A percentile compares a stretch with the other conserved stretches of the same genome.
These are phyloP conservation scores for Bombardia bombarda DNA, from an alignment of 495 filamentous ascomycete species.

Conservation along the genomic window DNA sequence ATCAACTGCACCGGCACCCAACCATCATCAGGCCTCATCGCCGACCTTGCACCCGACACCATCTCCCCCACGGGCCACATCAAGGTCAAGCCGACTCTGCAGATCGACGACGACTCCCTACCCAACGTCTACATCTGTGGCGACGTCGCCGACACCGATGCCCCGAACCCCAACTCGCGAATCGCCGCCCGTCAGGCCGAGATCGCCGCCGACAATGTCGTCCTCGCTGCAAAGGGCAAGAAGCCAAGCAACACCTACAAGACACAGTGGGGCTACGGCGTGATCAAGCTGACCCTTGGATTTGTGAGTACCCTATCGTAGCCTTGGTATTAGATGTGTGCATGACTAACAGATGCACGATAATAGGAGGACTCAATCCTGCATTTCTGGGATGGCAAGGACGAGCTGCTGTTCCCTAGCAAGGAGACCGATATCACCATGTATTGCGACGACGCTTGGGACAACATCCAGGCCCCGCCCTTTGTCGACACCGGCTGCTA, in stretches of 20 bases:
- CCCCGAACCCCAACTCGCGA: slow-evolving; percentile 17
- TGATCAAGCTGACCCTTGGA: slow-evolving; percentile 22
- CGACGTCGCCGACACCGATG: slow-evolving; percentile 20
- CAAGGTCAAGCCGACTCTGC: slow-evolving; percentile 21
- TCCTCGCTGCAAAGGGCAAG: slow-evolving; percentile 9
- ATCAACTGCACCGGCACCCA: slow-evolving; percentile 24
- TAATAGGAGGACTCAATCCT: slow-evolving; percentile 15
- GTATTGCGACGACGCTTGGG: slow-evolving; percentile 19
- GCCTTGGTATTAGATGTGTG: neutral
- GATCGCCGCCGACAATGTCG: slow-evolving; percentile 20
- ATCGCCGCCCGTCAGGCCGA: slow-evolving; percentile 18
- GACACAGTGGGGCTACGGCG: slow-evolving; percentile 14
- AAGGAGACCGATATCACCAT: slow-evolving; percentile 17
- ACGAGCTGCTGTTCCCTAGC: slow-evolving; percentile 13
- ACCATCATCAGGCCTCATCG: slow-evolving; percentile 15
- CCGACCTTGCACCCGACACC: slow-evolving; percentile 10
- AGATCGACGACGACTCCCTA: slow-evolving; percentile 18
- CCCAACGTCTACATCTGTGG: slow-evolving; percentile 23
- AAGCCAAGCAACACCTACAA: slow-evolving; percentile 12
- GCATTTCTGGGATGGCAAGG: slow-evolving; percentile 20
- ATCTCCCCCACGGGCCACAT: slow-evolving; percentile 20
- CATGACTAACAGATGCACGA: neutral
- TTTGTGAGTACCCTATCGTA: slow-evolving; percentile 9
- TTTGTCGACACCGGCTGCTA: slow-evolving; percentile 22
- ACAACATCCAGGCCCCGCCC: slow-evolving; percentile 8